These are phyloP conservation scores for Gossypium gossypioides DNA, from an alignment of 441 rosid genomes.

Conservation along the genomic window DNA sequence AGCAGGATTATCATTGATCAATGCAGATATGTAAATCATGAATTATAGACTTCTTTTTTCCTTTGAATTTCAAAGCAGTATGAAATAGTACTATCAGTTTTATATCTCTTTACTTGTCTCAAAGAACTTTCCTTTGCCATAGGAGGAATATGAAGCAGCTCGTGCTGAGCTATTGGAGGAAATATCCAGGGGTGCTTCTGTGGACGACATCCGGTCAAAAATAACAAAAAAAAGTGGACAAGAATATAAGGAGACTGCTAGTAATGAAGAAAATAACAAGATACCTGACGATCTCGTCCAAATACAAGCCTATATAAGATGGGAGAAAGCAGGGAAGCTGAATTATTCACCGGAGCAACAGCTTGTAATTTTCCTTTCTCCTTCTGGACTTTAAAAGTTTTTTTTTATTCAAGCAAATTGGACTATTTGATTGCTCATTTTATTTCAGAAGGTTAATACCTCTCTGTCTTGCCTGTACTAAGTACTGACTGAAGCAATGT, in stretches of 20 bases:
- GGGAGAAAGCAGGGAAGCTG: constrained; percentile 81
- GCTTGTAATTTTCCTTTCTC: constrained; percentile 32
- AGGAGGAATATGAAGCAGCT: constrained; percentile 96
- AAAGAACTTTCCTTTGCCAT: constrained; percentile 17
- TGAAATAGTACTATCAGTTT: background rate
- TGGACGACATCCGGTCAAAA: constrained; percentile 59
- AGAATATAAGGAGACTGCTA: constrained; percentile 31
- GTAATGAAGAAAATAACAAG: constrained; percentile 24
- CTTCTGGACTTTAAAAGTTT: constrained; percentile 5
- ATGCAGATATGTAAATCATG: background rate
- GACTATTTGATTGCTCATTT: background rate
- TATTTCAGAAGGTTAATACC: constrained; percentile 7
- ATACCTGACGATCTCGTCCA: constrained; percentile 59
- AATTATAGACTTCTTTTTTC: background rate
- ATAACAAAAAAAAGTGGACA: constrained; percentile 40
- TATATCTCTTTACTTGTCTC: background rate
- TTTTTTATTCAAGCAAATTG: background rate
- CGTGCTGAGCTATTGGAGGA: constrained; percentile 74
- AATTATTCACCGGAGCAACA: constrained; percentile 49
- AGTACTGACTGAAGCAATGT: constrained; percentile 8
- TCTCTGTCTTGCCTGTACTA: constrained; percentile 2
- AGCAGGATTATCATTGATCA: background rate
- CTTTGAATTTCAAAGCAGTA: background rate
- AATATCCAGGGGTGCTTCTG: constrained; percentile 63
- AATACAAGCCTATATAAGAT: constrained; percentile 52